Evolutionary conservation across 2,329 filamentous ascomycete genomes (phyloP), one percentile per base, ranked within the genome.

Genomic region (Colletotrichum sp.): DNA sequence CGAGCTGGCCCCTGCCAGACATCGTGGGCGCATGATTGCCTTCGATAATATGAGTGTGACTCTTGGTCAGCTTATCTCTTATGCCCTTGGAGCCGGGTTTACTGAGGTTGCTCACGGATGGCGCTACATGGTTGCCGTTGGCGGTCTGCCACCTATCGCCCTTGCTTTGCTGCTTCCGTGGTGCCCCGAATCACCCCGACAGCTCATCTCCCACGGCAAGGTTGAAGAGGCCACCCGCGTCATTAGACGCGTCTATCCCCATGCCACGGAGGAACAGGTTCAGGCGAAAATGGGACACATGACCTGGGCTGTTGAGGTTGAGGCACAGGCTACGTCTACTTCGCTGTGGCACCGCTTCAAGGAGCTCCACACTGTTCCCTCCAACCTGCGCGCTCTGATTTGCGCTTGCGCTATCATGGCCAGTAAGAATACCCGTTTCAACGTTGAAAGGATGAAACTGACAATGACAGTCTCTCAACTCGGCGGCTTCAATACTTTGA

Each of bases 351-450:
- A 83, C 77, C 82, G 86, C 10, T 80, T 88, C 77, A 88, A 87
- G 80, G 85, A 88, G 78, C 85, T 90, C n/a, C 87, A 89, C 72
- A 82, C 82, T 16, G 81, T 85, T 18, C 85, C 86, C 1, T 79
- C 82, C 21, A 89, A 88, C 72, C 83, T 87, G 60, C 85, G 88
- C 9, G 87, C 88, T 16, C 80, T 89, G 16, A 79, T 88, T 30
- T 82, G 83, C 55, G 89, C 87, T 5, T 90, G 88, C 70, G 85
- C 86, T 13, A 79, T 89, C 28, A 90, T 90, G 88, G 88, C 87
- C n/a, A 86, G 78, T 79, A 59, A 71, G 71, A 52, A 4, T 15
- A 21, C 9, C 30, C 26, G 16, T 52, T 13, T 1, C 28, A 13
- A 24, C 26, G 28, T 9, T 9, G 15, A 28, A 26, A 1, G 9